Evolutionary conservation across 306 rosid species (phyloP).

Genomic region (Dalbergia cochinchinensis): DNA sequence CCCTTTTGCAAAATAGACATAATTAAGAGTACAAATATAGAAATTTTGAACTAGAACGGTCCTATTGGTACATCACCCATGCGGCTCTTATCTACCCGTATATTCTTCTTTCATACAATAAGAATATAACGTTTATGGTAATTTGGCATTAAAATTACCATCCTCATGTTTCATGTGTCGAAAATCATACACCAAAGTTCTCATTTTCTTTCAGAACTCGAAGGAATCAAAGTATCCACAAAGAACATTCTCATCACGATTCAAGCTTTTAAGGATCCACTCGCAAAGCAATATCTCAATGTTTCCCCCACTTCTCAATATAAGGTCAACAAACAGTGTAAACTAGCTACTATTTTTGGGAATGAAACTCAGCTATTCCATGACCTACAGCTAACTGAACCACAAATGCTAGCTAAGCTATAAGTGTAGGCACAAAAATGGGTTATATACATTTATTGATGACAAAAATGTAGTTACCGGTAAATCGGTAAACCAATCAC

Average conservation of each 20-base stretch:
- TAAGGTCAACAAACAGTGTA: background rate
- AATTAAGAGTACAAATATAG: background rate
- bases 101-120: constrained; percentile 36
- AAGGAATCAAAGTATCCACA: constrained; percentile 25
- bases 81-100: constrained; percentile 12
- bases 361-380: background rate
- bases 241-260: constrained; percentile 32
- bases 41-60: constrained; percentile 29
- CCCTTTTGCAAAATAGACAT: constrained; percentile 38
- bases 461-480: too few species aligned
- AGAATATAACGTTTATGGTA: constrained; percentile 18
- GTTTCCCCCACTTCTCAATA: background rate
- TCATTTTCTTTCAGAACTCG: background rate
- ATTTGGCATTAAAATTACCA: constrained; percentile 25
- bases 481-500: too few species aligned
- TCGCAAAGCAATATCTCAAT: background rate
- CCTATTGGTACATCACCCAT: background rate
- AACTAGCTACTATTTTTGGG: background rate
- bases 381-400: background rate
- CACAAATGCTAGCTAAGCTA: background rate
- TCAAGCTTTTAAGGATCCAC: background rate
- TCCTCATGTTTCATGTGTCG: constrained; percentile 28
- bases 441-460: too few species aligned
- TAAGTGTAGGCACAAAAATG: background rate
- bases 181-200: background rate